Conservation (phyloP, 116 monocot genomes). For the Papilionanthe hybrid region DNA sequence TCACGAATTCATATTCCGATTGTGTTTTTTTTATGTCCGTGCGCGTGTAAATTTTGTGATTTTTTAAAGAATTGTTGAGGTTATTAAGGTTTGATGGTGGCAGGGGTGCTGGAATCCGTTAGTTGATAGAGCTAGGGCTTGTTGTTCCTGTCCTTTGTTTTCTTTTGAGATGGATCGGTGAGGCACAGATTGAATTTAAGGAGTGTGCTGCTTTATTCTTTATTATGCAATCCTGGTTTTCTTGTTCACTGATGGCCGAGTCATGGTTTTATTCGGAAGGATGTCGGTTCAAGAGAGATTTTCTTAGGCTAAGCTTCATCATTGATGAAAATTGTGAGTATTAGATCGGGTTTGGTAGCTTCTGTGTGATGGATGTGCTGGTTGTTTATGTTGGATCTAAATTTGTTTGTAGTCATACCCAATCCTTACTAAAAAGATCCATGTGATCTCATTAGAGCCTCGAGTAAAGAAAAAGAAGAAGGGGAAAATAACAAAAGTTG, state of each 20-base stretch:
- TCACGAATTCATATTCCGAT: background rate
- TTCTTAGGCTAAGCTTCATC: background rate
- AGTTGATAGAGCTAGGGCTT: background rate
- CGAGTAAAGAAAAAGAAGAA: no score
- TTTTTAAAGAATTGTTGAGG: background rate
- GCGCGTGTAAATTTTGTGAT: background rate
- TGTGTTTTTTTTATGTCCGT: background rate
- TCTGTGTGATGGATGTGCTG: no score
- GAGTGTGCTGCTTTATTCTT: background rate
- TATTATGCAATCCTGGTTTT: background rate
- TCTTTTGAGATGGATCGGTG: background rate
- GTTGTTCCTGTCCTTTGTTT: background rate
- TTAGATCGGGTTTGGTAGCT: background rate
- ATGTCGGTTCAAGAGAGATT: background rate
- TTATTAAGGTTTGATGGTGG: background rate
- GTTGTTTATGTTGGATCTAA: background rate
- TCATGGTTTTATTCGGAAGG: background rate
- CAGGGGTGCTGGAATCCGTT: background rate
- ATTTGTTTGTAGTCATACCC: no score
- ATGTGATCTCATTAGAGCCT: no score
- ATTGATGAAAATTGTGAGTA: background rate
- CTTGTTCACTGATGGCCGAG: background rate
- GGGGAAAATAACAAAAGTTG: no score
- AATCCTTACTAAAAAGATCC: no score
- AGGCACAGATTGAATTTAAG: background rate